phyloP scores from a whole-genome alignment of 768 basidiomycete species.

The Trametes cubensis region DNA sequence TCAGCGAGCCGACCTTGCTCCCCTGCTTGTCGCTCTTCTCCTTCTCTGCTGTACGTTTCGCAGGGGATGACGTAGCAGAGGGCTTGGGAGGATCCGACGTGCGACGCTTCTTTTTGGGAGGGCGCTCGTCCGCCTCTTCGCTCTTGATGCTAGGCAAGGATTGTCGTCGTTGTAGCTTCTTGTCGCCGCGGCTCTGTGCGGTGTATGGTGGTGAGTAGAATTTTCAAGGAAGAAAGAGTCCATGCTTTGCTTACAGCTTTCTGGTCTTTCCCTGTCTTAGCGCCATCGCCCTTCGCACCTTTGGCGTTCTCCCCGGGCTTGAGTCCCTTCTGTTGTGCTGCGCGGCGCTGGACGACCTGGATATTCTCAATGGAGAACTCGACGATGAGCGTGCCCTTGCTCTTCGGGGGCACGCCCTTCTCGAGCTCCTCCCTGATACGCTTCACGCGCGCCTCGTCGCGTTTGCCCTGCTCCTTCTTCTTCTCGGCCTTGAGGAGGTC shows the following conservation, averaged over 20 bases:
- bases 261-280: not conserved
- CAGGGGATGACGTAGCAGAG: not conserved
- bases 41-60: slow-evolving; percentile 23
- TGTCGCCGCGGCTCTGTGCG: slow-evolving; percentile 12
- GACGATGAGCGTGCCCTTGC: slow-evolving; percentile 67
- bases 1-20: slow-evolving; percentile 64
- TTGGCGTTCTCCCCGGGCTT: slow-evolving; percentile 8
- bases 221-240: not conserved
- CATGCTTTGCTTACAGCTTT: slow-evolving; percentile 7
- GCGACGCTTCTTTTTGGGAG: slow-evolving; percentile 49
- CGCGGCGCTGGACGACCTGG: slow-evolving; percentile 81
- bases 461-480: slow-evolving; percentile 46
- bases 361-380: slow-evolving; percentile 97
- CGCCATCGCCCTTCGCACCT: not conserved
- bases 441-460: slow-evolving; percentile 55
- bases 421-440: slow-evolving; percentile 59
- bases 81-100: slow-evolving; percentile 27
- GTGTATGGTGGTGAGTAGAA: not conserved
- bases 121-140: slow-evolving; percentile 39
- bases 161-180: slow-evolving; percentile 20
- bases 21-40: slow-evolving; percentile 32
- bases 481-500: slow-evolving; percentile 61
- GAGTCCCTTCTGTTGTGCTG: slow-evolving; percentile 44
- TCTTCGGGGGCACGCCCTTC: slow-evolving; percentile 47
- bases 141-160: slow-evolving; percentile 27